A percentile compares a stretch with the other conserved stretches of the same genome.
phyloP scores from a whole-genome alignment of 495 filamentous ascomycete genomes.

The Daldinia grandis region DNA sequence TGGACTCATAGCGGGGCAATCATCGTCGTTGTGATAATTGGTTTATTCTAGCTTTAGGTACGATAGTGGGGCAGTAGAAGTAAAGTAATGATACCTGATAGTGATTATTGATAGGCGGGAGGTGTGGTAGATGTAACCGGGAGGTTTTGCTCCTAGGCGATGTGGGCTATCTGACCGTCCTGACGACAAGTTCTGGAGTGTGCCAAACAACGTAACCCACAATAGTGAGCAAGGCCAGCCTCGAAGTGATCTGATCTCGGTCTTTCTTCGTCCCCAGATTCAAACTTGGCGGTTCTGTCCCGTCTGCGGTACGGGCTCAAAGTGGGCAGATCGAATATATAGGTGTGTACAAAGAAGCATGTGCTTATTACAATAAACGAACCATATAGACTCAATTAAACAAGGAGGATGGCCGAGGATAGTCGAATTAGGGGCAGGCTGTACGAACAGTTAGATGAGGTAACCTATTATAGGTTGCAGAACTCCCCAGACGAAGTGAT shows the following conservation, averaged over 20 bases:
- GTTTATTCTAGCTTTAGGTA: conserved; percentile 28
- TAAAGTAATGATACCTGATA: conserved; percentile 28
- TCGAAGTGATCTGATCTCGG: conserved; percentile 24
- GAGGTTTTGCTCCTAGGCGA: conserved; percentile 44
- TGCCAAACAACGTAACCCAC: conserved; percentile 7
- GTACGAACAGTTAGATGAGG: not conserved
- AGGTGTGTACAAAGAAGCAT: conserved; percentile 2
- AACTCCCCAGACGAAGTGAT: conserved; percentile 7
- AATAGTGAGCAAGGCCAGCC: conserved; percentile 1
- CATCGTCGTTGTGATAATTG: conserved; percentile 34
- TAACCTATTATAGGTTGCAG: conserved; percentile 21
- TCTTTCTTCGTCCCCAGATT: conserved; percentile 24
- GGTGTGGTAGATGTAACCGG: conserved; percentile 34
- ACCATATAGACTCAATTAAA: conserved; percentile 17
- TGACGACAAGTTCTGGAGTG: conserved; percentile 16
- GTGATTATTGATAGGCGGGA: conserved; percentile 20
- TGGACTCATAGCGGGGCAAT: conserved; percentile 38
- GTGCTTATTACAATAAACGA: not conserved
- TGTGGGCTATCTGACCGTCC: conserved; percentile 33
- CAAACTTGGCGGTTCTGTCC: conserved; percentile 22
- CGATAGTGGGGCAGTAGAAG: conserved; percentile 35
- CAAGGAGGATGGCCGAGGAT: not conserved
- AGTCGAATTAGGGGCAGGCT: not conserved
- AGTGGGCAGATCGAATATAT: conserved; percentile 20
- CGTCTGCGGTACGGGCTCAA: conserved; percentile 4